phyloP scores from a whole-genome alignment of 2,329 filamentous ascomycete genomes.

The Monosporascus sp. region DNA sequence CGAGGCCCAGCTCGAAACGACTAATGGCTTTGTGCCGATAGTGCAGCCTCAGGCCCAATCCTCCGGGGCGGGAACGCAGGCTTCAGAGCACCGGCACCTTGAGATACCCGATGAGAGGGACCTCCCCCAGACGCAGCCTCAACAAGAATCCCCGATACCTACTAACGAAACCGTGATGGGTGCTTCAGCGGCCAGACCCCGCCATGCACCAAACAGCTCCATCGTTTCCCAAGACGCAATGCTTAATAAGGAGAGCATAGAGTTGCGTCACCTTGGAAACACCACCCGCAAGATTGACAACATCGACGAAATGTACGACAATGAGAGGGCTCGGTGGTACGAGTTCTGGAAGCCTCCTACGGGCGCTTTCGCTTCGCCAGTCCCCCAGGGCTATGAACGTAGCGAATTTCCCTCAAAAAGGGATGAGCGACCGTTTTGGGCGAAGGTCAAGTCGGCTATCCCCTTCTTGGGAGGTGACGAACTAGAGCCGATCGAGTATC shows the following conservation, averaged over 20 bases:
- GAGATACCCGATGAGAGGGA: conserved; percentile 30
- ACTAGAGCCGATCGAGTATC: conserved; percentile 49
- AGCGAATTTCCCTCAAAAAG: conserved; percentile 38
- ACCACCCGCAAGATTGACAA: conserved; percentile 47
- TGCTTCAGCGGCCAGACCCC: conserved; percentile 15
- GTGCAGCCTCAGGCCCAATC: conserved; percentile 15
- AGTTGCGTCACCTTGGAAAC: conserved; percentile 34
- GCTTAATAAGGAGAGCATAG: conserved; percentile 27
- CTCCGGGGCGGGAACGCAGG: conserved; percentile 14
- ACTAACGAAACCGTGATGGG: conserved; percentile 21
- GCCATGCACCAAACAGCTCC: conserved; percentile 31
- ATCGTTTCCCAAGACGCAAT: conserved; percentile 34
- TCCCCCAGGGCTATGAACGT: conserved; percentile 50
- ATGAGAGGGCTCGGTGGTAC: conserved; percentile 47
- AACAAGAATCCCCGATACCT: conserved; percentile 14
- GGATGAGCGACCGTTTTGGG: conserved; percentile 41
- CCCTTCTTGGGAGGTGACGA: conserved; percentile 43
- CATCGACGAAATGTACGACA: conserved; percentile 42
- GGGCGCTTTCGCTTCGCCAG: conserved; percentile 55
- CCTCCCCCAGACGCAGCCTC: conserved; percentile 16
- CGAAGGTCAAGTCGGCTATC: conserved; percentile 43
- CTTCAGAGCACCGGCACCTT: conserved; percentile 23
- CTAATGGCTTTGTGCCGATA: conserved; percentile 46
- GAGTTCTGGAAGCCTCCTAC: conserved; percentile 60
- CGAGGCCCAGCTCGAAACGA: conserved; percentile 47